phyloP scores from a whole-genome alignment of 2,329 filamentous ascomycete species.

The Colletotrichum tabaci region DNA sequence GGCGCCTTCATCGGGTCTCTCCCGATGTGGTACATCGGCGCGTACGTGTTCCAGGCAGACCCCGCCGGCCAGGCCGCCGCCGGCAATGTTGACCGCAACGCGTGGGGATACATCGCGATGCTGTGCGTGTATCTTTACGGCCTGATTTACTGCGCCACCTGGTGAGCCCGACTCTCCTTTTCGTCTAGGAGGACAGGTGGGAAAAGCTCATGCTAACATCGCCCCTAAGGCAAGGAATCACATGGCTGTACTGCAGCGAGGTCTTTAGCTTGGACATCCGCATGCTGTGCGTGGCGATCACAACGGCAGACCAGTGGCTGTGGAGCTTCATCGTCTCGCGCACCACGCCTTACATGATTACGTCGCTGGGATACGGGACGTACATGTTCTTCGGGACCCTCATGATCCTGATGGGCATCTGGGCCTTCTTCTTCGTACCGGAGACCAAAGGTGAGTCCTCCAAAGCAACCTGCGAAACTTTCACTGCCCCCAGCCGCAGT shows the following conservation, averaged over 20 bases:
- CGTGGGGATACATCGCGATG: conserved; percentile 60
- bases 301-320: conserved; percentile 54
- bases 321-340: conserved; percentile 56
- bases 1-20: conserved; percentile 56
- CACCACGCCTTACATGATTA: conserved; percentile 58
- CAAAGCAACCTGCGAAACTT: not conserved
- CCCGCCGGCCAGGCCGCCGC: conserved; percentile 57
- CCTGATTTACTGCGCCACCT: conserved; percentile 43
- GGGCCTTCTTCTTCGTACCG: conserved; percentile 3
- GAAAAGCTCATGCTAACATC: conserved; percentile 45
- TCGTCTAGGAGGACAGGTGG: too few species aligned
- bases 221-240: conserved; percentile 57
- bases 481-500: not conserved
- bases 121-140: conserved; percentile 57
- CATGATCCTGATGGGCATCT: conserved; percentile 10
- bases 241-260: conserved; percentile 61
- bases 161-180: not conserved
- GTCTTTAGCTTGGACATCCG: conserved; percentile 57
- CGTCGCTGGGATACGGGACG: conserved; percentile 57
- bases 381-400: conserved; percentile 7
- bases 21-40: conserved; percentile 55
- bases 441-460: conserved; percentile 14
- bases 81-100: conserved; percentile 59
- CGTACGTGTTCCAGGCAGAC: conserved; percentile 52
- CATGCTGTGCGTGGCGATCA: conserved; percentile 53